Base-by-base conservation (phyloP, 2,329 filamentous ascomycete genomes). In the Monilinia fructigena region DNA sequence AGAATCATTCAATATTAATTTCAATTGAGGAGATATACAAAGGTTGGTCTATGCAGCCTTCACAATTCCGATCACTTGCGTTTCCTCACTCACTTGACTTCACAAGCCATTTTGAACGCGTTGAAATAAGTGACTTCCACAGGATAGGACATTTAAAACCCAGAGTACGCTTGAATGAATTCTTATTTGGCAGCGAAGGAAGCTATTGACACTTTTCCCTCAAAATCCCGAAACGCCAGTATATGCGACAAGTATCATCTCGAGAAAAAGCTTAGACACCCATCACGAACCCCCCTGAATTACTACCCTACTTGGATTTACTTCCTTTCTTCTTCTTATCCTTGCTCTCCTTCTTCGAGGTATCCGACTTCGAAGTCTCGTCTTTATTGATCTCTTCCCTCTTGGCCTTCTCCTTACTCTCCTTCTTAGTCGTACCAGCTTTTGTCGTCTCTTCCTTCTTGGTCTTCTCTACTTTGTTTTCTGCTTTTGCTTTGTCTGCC, bases 401-500 rank as follows among this genome's bases (percentile, higher is more conserved):
- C 38, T 42, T 50, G 40, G n/a, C 5, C 59, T 55, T 38, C 31
- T 31, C 53, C 35, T 62, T 53, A 20, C 20, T 61, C 26, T 47
- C 56, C 26, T 60, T 50, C 58, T 60, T 60, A n/a, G n/a, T 45
- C 4, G 35, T 45, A 40, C 28, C 38, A 5, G 55, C 55, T n/a
- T 42, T 59, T 18, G n/a, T 31, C 18, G 16, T 48, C n/a, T 59
- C 35, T 8, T 63, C 60, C 16, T 65, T 61, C 14, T 55, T 58
- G n/a, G 20, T 64, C 40, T 68, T 65, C 31, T 67, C 55, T 16
- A 55, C 58, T 63, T 71, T 70, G 53, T 69, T 72, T 38, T 62
- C 70, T 40, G 63, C 67, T 55, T 71, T 70, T 31, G 69, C 56
- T 63, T 80, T 78, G 35, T 84, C 79, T 45, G 84, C 86, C 75